Evolutionary conservation across 192 early-diverging fungal genomes (phyloP), one percentile per base, ranked within the genome.

Genomic region (Coemansia erecta): DNA sequence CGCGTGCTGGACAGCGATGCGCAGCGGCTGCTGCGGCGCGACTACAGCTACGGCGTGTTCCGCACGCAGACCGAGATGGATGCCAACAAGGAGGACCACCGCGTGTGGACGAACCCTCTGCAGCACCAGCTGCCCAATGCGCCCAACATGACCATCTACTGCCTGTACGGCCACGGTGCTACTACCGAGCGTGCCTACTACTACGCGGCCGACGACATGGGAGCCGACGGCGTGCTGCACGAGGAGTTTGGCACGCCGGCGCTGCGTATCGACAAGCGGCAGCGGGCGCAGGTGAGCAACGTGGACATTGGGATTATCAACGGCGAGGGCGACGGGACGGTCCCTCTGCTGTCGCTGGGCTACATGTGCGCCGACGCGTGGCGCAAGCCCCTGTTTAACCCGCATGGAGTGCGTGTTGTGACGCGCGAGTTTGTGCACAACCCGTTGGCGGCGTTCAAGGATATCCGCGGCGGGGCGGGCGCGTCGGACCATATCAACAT

Each of bases 331-430:
- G 94, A 95, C 67, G 91, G 89, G 13, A 95, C 93, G 0, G 94
- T 95, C 2, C 94, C 94, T 0, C 67, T 95, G 15, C 44, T 95
- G 26, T 93, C 91, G 8, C 74, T 89, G 3, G 92, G 92, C 4
- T 94, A 91, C 69, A 95, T 95, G 94, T 93, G 92, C 56, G 81
- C 82, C 12, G 74, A 83, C 10, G 94, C 89, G 14, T 95, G 94
- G 94, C 84, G 81, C 39, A 85, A 89, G 64, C 75, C 82, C 10
- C 77, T 90, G 55, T 94, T 89, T 63, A 95, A 95, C 66, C 94
- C 94, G 24, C 74, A 83, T 42, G 77, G 77, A n/a, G 79, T 88
- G 49, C 70, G 84, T 4, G 67, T 93, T 3, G 85, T 90, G 14
- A 84, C 88, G 0, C 78, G 87, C 22, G 93, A 95, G 74, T 90